Base-by-base conservation (phyloP, 129 eudicot genomes). In the Artemisia annua region DNA sequence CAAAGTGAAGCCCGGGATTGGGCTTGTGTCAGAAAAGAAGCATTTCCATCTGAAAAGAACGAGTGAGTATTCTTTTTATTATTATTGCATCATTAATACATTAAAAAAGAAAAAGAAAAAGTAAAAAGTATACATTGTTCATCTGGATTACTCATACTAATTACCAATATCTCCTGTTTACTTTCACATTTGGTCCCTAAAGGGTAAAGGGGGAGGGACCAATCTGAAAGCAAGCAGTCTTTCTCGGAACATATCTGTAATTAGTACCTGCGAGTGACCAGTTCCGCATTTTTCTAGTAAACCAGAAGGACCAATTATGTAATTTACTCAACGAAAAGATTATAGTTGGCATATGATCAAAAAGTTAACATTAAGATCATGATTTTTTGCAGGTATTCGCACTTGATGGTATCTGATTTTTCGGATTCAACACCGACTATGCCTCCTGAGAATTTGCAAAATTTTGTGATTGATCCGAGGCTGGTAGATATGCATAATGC, bases 11-110 rank as follows among this genome's bases (percentile, higher is more conserved):
- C 91, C 24, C 75, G 43, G 73, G 90, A 88, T 70, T 94, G 91
- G 99, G 85, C 87, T 30, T 94, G 99, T 64, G 91, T 90, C 60
- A 90, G 99, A 79, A 84, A 86, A 85, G 99, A 90, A 81, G 91
- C 96, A n/a, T 94, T 94, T 67, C 77, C 96, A 44, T 86, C 94
- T 11, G 85, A 90, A 24, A 88, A 84, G 75, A 94, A 94, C 78
- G 97, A 94, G 99, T 90, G 67, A 87, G 98, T 71, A 50, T 28
- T 11, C 59, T 16, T 11, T 6, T 30, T 14, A 20, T 58, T 35
- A 13, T 10, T 59, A 35, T 39, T 30, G 60, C 3, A 39, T 49
- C 46, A 39, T 39, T 39, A 39, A 39, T 35, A 35, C 44, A 7
- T 35, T 35, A 35, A 35, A 1, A 20, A 20, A 0, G 22, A 0